A percentile compares a stretch with the other conserved stretches of the same genome.
phyloP scores from a whole-genome alignment of 805 yeast genomes.

The Kluyveromyces aestuarii region DNA sequence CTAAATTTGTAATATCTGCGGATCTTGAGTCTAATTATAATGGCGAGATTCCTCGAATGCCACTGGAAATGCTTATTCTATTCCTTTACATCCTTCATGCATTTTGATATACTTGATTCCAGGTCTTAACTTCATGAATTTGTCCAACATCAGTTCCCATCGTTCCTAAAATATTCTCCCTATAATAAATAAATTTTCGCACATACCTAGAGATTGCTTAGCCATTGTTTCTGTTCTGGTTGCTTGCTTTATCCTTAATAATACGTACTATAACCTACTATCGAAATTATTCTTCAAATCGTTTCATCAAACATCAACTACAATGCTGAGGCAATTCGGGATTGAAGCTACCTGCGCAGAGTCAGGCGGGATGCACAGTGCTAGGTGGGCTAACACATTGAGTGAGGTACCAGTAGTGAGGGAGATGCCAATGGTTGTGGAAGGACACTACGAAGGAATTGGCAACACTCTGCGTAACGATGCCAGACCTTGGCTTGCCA shows the following conservation, averaged over 20 bases:
- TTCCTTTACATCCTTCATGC: too few relatives aligned
- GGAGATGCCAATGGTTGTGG: background rate
- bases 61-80: too few relatives aligned
- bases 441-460: too few relatives aligned
- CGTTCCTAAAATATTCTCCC: background rate
- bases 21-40: too few relatives aligned
- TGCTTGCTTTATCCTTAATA: background rate
- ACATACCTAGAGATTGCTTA: slow-evolving; percentile 44
- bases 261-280: too few relatives aligned
- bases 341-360: background rate
- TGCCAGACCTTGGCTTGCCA: too few relatives aligned
- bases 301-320: background rate
- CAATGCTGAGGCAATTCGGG: background rate
- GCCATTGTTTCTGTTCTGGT: slow-evolving; percentile 28
- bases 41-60: too few relatives aligned
- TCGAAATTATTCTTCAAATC: too few relatives aligned
- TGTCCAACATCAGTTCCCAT: background rate
- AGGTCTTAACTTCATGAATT: too few relatives aligned
- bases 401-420: background rate
- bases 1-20: too few relatives aligned
- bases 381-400: background rate
- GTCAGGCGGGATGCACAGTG: background rate
- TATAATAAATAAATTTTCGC: background rate
- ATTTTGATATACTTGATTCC: too few relatives aligned
- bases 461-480: too few relatives aligned